A percentile compares a stretch with the other conserved stretches of the same genome.
Evolutionary conservation across 805 yeast species (phyloP).

Genomic region (Wickerhamiella azymoides): DNA sequence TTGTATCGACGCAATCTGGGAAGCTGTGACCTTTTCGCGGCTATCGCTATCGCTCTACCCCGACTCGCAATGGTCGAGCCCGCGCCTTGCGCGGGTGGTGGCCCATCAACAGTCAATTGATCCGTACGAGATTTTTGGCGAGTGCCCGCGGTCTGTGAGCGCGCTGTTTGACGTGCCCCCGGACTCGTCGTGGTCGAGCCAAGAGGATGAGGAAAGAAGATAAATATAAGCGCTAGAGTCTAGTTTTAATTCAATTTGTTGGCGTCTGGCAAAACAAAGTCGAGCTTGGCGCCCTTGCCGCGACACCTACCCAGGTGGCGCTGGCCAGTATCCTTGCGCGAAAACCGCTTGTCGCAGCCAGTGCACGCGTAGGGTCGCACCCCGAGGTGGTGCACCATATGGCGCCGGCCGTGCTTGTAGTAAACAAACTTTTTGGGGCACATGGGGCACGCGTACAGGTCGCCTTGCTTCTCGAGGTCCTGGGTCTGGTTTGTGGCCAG

Average conservation of each 20-base stretch:
- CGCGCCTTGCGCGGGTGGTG: too few relatives aligned
- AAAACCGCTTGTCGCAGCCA: slow-evolving; percentile 11
- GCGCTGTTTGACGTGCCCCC: too few relatives aligned
- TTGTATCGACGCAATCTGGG: too few relatives aligned
- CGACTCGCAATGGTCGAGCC: too few relatives aligned
- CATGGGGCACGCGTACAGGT: background rate
- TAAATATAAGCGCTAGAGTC: too few relatives aligned
- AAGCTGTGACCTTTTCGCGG: background rate
- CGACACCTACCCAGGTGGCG: slow-evolving; percentile 7
- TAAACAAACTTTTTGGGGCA: slow-evolving; percentile 3
- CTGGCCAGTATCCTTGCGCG: slow-evolving; percentile 14
- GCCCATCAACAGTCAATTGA: too few relatives aligned
- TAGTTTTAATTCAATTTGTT: too few relatives aligned
- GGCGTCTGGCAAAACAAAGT: background rate
- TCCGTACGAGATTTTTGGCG: too few relatives aligned
- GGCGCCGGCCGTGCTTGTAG: slow-evolving; percentile 11
- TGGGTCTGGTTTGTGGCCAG: background rate
- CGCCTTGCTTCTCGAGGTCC: background rate
- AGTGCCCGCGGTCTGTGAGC: too few relatives aligned
- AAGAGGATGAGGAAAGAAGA: background rate
- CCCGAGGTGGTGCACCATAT: slow-evolving; percentile 12
- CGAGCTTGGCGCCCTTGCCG: background rate
- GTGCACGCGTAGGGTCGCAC: slow-evolving; percentile 14
- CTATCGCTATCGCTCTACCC: background rate
- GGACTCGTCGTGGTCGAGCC: too few relatives aligned